Evolutionary conservation across 225 moss, liverwort and hornwort genomes (phyloP), one percentile per base, ranked within the genome.

Genomic region (Polytrichum formosum): DNA sequence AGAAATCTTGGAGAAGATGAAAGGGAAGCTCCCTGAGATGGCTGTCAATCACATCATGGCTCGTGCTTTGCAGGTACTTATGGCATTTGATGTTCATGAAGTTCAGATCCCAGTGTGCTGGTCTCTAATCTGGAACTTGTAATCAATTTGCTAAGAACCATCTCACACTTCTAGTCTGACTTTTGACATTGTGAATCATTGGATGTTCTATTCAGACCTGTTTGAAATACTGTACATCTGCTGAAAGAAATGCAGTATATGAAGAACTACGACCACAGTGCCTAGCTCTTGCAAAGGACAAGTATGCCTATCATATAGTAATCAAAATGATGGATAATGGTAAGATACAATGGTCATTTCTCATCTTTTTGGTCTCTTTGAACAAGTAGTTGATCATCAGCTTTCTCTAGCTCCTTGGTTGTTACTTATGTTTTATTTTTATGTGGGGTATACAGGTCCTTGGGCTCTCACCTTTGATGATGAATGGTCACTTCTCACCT

Each of bases 321-420:
- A 81, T 92, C 59, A 94, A 87, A 84, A 98, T 98, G 98, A 73
- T 98, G 80, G 98, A 92, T 65, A 90, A 87, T 77, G 93, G 95
- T 95, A 82, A 81, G 63, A 46, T 16, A 46, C 10, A 46, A 46
- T 58, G 46, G 7, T 22, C 13, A 35, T 46, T 46, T 46, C 13
- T 46, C 46, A 16, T 69, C 54, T 29, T 55, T 18, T 67, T 37
- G 35, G 20, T 35, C 46, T 22, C 67, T 67, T 21, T 53, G 46
- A 46, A 46, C 16, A 46, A 46, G 13, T 13, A 46, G 46, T 46
- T 46, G 16, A 2, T 13, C 46, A 4, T 46, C 3, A 16, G 16
- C 46, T 46, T 46, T 46, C 4, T 46, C 46, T 46, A 46, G 46
- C 46, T 46, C 46, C 46, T 46, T 16, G 37, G 37, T 9, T 37